Base-by-base conservation (phyloP, 2,329 filamentous ascomycete genomes). In the Colletotrichum navitas region DNA sequence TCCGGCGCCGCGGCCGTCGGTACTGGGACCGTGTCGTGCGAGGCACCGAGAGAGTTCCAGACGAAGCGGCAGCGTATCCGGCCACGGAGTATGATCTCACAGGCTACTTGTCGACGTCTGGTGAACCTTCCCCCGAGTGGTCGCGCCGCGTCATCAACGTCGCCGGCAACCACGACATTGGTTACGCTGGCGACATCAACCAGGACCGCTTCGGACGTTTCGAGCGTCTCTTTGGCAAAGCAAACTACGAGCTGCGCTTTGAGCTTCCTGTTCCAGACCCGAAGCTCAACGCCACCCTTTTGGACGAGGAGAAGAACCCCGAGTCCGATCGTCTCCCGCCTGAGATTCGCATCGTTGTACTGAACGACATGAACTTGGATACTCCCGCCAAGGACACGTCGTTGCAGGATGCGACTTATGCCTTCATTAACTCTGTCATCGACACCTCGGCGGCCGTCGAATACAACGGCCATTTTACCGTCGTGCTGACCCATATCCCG, bases 311-410 rank as follows among this genome's bases (percentile, higher is more conserved):
- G 11, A 80, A 75, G 18, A 86, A 88, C 64, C 82, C 83, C 1
- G 79, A 81, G 1, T 87, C 86, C 7, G 80, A 82, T 56, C 86
- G 84, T 47, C 78, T 90, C 0, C 74, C 82, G 0, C 92, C 94
- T 1, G 91, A 94, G 73, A 84, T 99, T 56, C 92, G 95, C 75
- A 85, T 99, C 68, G 85, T 98, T 39, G 89, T 97, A 45, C 86
- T 99, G 74, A 99, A 99, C 81, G 92, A 94, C 66, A 94, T 99
- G 89, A 97, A 97, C 77, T 89, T 99, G 47, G 96, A 99, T 80
- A 93, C 91, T 0, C 96, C 96, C 0, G 94, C 92, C 5, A 85
- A 89, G 49, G 88, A 89, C 24, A 77, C 84, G 4, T 84, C 88
- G 3, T 86, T 97, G 3, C 94, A 97, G 79, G 86, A 91, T 71